Percentiles rank a stretch among this genome's conserved stretches.
These are phyloP conservation scores for Agastache rugosa DNA, from an alignment of 257 asterid species.

Conservation along the genomic window DNA sequence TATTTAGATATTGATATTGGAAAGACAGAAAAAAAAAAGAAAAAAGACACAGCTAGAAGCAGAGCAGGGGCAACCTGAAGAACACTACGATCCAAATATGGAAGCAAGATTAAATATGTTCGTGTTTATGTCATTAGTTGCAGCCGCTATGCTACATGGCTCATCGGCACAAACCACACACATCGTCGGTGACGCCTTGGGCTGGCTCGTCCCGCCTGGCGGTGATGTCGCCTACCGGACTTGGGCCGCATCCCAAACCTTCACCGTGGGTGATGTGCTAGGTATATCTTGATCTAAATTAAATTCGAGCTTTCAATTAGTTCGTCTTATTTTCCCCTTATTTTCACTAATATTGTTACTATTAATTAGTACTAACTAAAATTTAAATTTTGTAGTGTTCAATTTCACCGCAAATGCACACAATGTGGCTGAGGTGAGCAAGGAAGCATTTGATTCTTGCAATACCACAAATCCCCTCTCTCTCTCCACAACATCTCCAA, in stretches of 20 bases:
- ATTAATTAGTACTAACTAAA: not conserved
- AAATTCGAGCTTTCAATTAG: not conserved
- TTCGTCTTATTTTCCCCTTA: not conserved
- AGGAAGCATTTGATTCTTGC: slow-evolving; percentile 55
- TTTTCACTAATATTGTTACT: not conserved
- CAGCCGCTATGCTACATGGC: slow-evolving; percentile 43
- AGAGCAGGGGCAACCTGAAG: slow-evolving; percentile 51
- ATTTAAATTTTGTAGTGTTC: slow-evolving; percentile 53
- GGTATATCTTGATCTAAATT: slow-evolving; percentile 38
- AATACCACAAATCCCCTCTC: slow-evolving; percentile 52
- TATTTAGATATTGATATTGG: not conserved
- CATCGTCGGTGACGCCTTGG: slow-evolving; percentile 66
- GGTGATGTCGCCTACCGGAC: slow-evolving; percentile 56
- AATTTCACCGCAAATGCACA: slow-evolving; percentile 57
- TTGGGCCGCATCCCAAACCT: slow-evolving; percentile 62
- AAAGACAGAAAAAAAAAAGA: not conserved
- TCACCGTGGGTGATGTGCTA: slow-evolving; percentile 62
- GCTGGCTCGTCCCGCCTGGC: slow-evolving; percentile 70
- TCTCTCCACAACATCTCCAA: slow-evolving; percentile 47
- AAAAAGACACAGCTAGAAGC: not conserved
- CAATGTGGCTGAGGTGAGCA: slow-evolving; percentile 62
- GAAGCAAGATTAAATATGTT: slow-evolving; percentile 41
- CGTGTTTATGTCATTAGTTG: slow-evolving; percentile 40
- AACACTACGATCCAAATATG: slow-evolving; percentile 53
- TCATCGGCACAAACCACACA: slow-evolving; percentile 70